A percentile compares a stretch with the other conserved stretches of the same genome.
Conservation (phyloP, 352 stramenopile genomes). For the Vaucheria bursata region DNA sequence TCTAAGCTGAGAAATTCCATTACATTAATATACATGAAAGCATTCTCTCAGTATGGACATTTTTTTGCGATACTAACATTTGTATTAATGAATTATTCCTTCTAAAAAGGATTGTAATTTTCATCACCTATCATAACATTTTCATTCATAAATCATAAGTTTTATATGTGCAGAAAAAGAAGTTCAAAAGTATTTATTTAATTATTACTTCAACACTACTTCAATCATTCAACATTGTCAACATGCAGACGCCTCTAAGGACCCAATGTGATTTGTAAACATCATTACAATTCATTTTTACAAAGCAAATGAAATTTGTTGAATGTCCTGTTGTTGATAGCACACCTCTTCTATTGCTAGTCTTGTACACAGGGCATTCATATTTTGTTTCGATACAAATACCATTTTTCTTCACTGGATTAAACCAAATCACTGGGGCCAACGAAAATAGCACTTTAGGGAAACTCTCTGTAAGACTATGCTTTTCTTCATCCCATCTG, state of each 20-base stretch:
- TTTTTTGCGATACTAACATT: too few relatives aligned
- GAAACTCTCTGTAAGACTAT: slow-evolving; percentile 61
- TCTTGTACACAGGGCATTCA: slow-evolving; percentile 87
- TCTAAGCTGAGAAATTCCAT: too few relatives aligned
- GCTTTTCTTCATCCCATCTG: slow-evolving; percentile 65
- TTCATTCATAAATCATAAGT: too few relatives aligned
- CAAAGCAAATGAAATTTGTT: slow-evolving; percentile 87
- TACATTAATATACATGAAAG: too few relatives aligned
- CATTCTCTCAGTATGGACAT: too few relatives aligned
- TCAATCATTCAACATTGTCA: slow-evolving; percentile 51
- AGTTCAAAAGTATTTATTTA: too few relatives aligned
- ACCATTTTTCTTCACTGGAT: slow-evolving; percentile 32
- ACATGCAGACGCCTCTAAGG: slow-evolving; percentile 78
- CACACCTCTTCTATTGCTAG: slow-evolving; percentile 71
- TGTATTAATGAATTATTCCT: too few relatives aligned
- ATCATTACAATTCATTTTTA: slow-evolving; percentile 65
- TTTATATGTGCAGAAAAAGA: too few relatives aligned
- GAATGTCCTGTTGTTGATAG: slow-evolving; percentile 84
- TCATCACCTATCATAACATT: too few relatives aligned
- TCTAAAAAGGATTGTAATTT: too few relatives aligned
- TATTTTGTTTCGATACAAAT: slow-evolving; percentile 60
- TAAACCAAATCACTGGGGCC: slow-evolving; percentile 69
- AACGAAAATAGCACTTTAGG: slow-evolving; percentile 74
- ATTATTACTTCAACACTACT: too few relatives aligned
- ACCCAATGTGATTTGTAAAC: slow-evolving; percentile 77